These are phyloP conservation scores for Pseudogymnoascus sp. DNA, from an alignment of 2,329 filamentous ascomycete species.

Conservation along the genomic window DNA sequence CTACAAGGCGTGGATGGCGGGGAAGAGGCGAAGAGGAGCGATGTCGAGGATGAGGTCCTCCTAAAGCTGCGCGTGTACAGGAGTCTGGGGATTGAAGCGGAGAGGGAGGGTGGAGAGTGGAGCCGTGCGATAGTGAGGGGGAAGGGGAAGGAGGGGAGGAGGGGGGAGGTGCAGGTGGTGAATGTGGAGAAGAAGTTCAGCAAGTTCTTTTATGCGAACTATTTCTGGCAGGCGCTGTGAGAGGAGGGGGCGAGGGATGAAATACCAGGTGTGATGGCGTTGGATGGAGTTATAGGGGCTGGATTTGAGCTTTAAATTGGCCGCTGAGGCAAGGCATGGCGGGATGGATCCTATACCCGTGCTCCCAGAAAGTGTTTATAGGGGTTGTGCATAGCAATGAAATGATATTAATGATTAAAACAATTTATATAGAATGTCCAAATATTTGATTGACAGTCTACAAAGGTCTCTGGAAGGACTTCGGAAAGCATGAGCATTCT, in stretches of 20 bases:
- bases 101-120: constrained; percentile 70
- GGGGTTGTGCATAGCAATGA: background rate
- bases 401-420: background rate
- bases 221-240: constrained; percentile 86
- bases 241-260: constrained; percentile 15
- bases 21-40: constrained; percentile 31
- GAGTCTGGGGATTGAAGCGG: constrained; percentile 82
- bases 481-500: background rate
- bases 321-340: no score
- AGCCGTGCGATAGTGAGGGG: constrained; percentile 80
- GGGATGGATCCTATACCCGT: background rate
- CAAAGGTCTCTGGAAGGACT: background rate
- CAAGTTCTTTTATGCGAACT: constrained; percentile 86
- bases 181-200: constrained; percentile 92
- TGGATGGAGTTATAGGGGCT: background rate
- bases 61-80: constrained; percentile 86
- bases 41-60: constrained; percentile 56
- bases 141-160: constrained; percentile 72
- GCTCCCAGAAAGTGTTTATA: background rate
- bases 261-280: background rate
- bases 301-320: background rate
- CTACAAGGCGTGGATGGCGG: constrained; percentile 77
- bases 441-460: background rate
- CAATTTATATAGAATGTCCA: background rate
- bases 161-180: constrained; percentile 89